These are phyloP conservation scores for Hirschioporus abietinus DNA, from an alignment of 768 basidiomycete species.

Conservation along the genomic window DNA sequence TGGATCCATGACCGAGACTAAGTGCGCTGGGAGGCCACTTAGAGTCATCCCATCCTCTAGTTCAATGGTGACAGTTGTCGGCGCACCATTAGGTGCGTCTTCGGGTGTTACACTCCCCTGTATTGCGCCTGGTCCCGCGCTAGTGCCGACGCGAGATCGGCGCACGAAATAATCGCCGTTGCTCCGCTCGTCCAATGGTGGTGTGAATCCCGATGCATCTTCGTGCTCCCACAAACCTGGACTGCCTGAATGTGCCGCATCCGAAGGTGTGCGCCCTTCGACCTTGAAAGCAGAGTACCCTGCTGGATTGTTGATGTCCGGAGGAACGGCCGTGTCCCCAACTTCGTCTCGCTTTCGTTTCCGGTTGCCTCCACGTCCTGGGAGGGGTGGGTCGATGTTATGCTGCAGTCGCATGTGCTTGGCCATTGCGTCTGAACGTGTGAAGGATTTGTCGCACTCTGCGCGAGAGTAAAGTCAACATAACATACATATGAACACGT, in stretches of 20 bases:
- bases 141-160: background rate
- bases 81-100: background rate
- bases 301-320: slow-evolving; percentile 15
- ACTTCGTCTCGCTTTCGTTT: slow-evolving; percentile 59
- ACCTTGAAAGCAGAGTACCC: slow-evolving; percentile 61
- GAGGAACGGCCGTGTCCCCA: slow-evolving; percentile 14
- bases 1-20: slow-evolving; percentile 46
- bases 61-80: background rate
- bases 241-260: slow-evolving; percentile 23
- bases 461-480: slow-evolving; percentile 6
- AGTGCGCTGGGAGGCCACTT: slow-evolving; percentile 48
- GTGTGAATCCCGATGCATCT: slow-evolving; percentile 19
- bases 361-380: slow-evolving; percentile 63
- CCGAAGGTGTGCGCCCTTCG: slow-evolving; percentile 43
- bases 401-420: slow-evolving; percentile 92
- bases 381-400: slow-evolving; percentile 67
- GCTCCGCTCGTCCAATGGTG: background rate
- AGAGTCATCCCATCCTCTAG: background rate
- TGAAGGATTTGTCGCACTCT: slow-evolving; percentile 96
- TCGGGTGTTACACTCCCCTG: background rate
- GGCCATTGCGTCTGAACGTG: slow-evolving; percentile 87
- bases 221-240: slow-evolving; percentile 27
- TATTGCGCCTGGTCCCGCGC: background rate
- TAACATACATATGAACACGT: background rate
- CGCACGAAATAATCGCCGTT: slow-evolving; percentile 1